Evolutionary conservation across 345 rosid genomes (phyloP), one percentile per base, ranked within the genome.

Genomic region (Iberis pinnata): DNA sequence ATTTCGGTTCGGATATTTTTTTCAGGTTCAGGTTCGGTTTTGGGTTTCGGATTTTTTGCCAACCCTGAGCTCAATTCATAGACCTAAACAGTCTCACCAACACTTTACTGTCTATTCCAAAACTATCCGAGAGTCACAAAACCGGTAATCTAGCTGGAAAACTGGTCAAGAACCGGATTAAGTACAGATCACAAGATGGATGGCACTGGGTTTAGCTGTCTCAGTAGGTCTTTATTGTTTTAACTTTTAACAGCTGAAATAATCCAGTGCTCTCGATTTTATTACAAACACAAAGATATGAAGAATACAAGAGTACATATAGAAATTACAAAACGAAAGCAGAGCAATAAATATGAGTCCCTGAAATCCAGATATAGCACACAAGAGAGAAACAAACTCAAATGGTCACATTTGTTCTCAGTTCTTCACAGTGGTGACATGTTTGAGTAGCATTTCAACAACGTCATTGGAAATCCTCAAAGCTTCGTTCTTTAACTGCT

Each of bases 401-500:
- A 43, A 50, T 41, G 8, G 4, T 33, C 22, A 31, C 3, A 43
- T 9, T 45, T 22, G 20, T 9, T 19, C 49, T 76, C 76, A 89
- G 61, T 78, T 86, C 80, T 80, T 89, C 53, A 89, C 94, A 1
- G 85, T 72, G 42, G 90, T 86, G 11, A 84, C 95, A 18, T 86
- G 78, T 76, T 80, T 86, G 54, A 89, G 77, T 51, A 89, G 95
- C 97, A 89, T 86, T 22, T 75, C 74, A 36, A 79, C 94, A 14
- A 84, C 88, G 65, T 82, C 95, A 12, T 68, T 58, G 19, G 94
- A 82, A 61, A 89, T 82, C 67, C 81, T 76, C 9, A 77, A 36
- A 11, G 78, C 81, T 49, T 82, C 78, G 0, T 38, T 56, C 63
- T 77, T 76, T 61, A 83, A 73, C 71, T 79, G 78, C 7, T 67